phyloP scores from a whole-genome alignment of 495 filamentous ascomycete genomes.

The Acidomyces sp. region DNA sequence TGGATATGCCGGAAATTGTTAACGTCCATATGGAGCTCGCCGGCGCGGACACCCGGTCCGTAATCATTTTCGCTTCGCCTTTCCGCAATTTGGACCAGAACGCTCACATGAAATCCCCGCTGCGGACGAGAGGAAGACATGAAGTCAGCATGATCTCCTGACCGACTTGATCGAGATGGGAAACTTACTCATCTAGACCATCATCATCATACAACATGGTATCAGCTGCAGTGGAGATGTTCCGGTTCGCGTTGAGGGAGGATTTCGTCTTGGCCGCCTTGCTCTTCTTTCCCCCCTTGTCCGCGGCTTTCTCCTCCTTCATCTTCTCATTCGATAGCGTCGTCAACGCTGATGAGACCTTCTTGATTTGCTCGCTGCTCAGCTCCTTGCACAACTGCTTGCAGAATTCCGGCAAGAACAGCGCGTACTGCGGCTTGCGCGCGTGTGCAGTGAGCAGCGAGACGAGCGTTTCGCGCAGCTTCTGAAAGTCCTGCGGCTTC shows the following conservation, averaged over 20 bases:
- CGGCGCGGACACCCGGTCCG: too few species aligned
- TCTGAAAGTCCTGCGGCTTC: conserved; percentile 71
- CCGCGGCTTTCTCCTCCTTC: conserved; percentile 92
- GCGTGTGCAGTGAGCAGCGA: conserved; percentile 59
- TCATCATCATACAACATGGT: conserved; percentile 60
- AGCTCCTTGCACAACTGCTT: conserved; percentile 82
- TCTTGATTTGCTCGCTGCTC: conserved; percentile 84
- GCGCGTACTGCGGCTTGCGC: conserved; percentile 79
- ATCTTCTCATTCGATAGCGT: conserved; percentile 92
- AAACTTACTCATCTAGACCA: conserved; percentile 63
- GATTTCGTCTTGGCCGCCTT: conserved; percentile 93
- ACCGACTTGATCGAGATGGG: too few species aligned
- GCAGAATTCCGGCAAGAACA: conserved; percentile 82
- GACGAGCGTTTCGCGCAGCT: conserved; percentile 56
- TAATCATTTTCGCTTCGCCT: too few species aligned
- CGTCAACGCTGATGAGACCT: conserved; percentile 72
- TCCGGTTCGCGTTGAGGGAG: conserved; percentile 55
- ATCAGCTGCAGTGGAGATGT: conserved; percentile 51
- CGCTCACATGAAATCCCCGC: too few species aligned
- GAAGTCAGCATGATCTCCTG: too few species aligned
- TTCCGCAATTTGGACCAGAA: too few species aligned
- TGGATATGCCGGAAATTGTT: too few species aligned
- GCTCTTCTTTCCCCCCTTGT: conserved; percentile 91
- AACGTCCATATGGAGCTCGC: too few species aligned
- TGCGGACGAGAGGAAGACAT: too few species aligned